Evolutionary conservation across 1,139 yeast species (phyloP), one percentile per base, ranked within the genome.

Genomic region (Sugiyamaella paludigena): DNA sequence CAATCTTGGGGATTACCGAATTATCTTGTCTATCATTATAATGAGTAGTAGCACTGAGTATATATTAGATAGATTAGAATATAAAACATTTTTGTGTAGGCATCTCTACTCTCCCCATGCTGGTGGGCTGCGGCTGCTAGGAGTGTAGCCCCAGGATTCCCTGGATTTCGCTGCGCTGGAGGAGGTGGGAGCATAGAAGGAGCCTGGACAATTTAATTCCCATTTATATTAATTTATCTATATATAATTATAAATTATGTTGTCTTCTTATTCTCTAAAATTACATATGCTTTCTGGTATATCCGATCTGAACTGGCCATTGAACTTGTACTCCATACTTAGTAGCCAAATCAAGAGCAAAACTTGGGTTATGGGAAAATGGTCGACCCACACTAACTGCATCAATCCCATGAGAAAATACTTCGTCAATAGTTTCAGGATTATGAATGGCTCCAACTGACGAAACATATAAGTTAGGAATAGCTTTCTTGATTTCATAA

Each of bases 1-100:
- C 87, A 84, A 60, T 91, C 91, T 26, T 84, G 76, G 67, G 98
- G 98, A 4, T 76, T 92, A 64, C 98, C 98, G 48, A 89, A 92
- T 69, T 92, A 92, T 68, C 73, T 92, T 64, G 97, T 92, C 30
- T 92, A 79, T 68, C 98, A 92, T 63, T 59, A 59, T 43, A 54
- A 59, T 44, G 63, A 59, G 52, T 59, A 56, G 43, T 4, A 26
- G 32, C 16, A 12, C 5, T 35, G 3, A 12, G 15, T 31, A 31
- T 31, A 13, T 31, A 31, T 31, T 31, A 3, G 13, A 31, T 12
- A 31, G 34, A 31, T 31, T 12, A 31, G 6, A 5, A 31, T 4
- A 31, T 31, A 12, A 31, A 30, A n/a, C n/a, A n/a, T 5, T 19
- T 19, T 19, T 19, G 24, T 19, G 24, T 19, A 19, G 3, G 5